Base-by-base conservation (phyloP, 1,139 yeast species). In the Suhomyces panamericanus region DNA sequence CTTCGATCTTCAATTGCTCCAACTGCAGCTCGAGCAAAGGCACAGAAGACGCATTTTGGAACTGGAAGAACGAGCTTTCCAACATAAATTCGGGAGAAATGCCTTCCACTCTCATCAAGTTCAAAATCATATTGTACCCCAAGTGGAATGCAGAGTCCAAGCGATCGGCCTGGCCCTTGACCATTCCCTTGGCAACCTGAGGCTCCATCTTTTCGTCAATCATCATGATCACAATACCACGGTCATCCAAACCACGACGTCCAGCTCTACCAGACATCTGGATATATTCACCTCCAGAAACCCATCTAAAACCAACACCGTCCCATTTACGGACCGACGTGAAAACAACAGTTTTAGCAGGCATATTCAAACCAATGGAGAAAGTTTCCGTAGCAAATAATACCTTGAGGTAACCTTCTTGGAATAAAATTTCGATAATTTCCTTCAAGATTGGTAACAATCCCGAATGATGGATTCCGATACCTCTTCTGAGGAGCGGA, bases 231-330 rank as follows among this genome's bases (percentile, higher is more conserved):
- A 95, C 99, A 64, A 93, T 91, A 70, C 99, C 99, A 62, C 98
- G 85, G 63, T 93, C 97, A 77, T 95, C 99, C 54, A 95, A 78
- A 59, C 99, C 99, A 78, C 99, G 87, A 77, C 99, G 91, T 59
- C 99, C 99, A 14, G 99, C 99, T 70, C 99, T 85, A 52, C 99
- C 99, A 35, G 97, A 88, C 99, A 93, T 93, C 70, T 95, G 99
- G 58, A 93, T 95, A 67, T 93, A 95, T 69, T 95, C 99, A 71
- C 99, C 99, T 48, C 98, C 98, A 45, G 96, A 88, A 33, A 95
- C 96, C 98, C 98, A 93, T 67, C 99, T 83, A 73, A 91, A 90
- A 22, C 93, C 95, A 50, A 81, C 83, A 58, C 99, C 99, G 67
- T 95, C 99, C 96, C 96, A 93, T 64, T 95, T 95, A 63, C 99